Conservation (phyloP, 2,329 filamentous ascomycete genomes). For the Tolypocladium ovalisporum region DNA sequence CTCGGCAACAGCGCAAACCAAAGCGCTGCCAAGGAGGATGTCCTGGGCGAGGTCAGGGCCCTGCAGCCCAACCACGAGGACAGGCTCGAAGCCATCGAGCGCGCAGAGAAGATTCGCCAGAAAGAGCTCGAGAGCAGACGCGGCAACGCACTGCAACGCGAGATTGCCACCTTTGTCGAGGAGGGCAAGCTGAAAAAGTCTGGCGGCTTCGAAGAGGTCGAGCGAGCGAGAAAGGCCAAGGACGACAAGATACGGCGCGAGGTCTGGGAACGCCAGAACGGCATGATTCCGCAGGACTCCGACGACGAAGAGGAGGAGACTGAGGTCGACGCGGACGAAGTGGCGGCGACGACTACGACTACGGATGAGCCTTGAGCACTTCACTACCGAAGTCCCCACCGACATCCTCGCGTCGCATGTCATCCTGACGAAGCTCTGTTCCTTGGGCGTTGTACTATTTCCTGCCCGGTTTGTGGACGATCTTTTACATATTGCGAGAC, state of each 20-base stretch:
- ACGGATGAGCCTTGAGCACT: not conserved
- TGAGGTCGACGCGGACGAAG: conserved; percentile 11
- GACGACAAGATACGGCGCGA: conserved; percentile 81
- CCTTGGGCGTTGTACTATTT: not conserved
- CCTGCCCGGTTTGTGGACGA: not conserved
- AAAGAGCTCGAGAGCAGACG: conserved; percentile 73
- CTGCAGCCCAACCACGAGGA: conserved; percentile 91
- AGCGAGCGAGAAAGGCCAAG: conserved; percentile 70
- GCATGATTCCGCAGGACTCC: conserved; percentile 33
- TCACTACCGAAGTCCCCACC: not conserved
- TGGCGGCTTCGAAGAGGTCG: conserved; percentile 87
- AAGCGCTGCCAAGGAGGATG: conserved; percentile 74
- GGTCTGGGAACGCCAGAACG: conserved; percentile 59
- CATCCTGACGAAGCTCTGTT: not conserved
- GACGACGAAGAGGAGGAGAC: conserved; percentile 13
- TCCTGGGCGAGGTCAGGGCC: conserved; percentile 86
- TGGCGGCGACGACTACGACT: conserved; percentile 1
- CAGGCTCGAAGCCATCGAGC: conserved; percentile 86
- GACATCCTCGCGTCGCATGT: not conserved
- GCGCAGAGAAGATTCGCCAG: conserved; percentile 85
- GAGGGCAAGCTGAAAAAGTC: conserved; percentile 93
- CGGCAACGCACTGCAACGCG: conserved; percentile 70
- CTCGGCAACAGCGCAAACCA: conserved; percentile 55
- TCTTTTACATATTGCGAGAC: not conserved
- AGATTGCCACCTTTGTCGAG: conserved; percentile 74